Percentiles rank a stretch among this genome's conserved stretches.
Conservation (phyloP, 2,329 filamentous ascomycete species). For the Penicillium hordei region DNA sequence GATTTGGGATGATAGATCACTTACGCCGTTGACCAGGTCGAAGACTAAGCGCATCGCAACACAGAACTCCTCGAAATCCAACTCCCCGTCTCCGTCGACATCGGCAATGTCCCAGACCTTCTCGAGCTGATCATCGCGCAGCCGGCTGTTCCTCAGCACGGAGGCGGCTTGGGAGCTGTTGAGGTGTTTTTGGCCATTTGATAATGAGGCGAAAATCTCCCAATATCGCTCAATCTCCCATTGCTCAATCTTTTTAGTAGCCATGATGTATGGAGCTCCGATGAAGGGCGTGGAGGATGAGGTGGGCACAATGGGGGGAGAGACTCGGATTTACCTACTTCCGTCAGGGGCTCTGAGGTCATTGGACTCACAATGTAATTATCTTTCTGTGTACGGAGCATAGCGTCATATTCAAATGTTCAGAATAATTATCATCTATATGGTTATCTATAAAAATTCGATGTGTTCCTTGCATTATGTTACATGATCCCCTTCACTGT, state of each 20-base stretch:
- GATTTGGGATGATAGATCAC: slow-evolving; percentile 29
- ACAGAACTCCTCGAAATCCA: slow-evolving; percentile 99
- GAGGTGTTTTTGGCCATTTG: slow-evolving; percentile 63
- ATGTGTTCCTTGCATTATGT: not conserved
- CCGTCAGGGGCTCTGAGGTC: slow-evolving; percentile 30
- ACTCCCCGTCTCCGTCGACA: slow-evolving; percentile 93
- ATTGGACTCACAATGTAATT: slow-evolving; percentile 9
- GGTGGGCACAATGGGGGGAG: slow-evolving; percentile 15
- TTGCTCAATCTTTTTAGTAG: slow-evolving; percentile 61
- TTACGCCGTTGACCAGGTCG: slow-evolving; percentile 90
- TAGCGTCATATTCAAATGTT: not conserved
- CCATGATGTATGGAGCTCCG: slow-evolving; percentile 31
- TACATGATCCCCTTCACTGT: not conserved
- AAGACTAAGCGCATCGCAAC: slow-evolving; percentile 98
- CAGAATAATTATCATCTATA: not conserved
- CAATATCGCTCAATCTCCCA: slow-evolving; percentile 76
- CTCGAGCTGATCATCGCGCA: slow-evolving; percentile 84
- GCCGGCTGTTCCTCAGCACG: slow-evolving; percentile 70
- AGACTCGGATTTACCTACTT: slow-evolving; percentile 23
- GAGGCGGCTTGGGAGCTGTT: slow-evolving; percentile 69
- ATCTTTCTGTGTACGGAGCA: not conserved
- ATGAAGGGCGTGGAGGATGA: slow-evolving; percentile 12
- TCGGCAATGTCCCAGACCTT: slow-evolving; percentile 96
- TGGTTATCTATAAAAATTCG: not conserved
- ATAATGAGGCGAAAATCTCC: slow-evolving; percentile 73